Percentiles rank a stretch among this genome's conserved stretches.
Conservation (phyloP, 805 yeast genomes). For the Huiozyma sinensis region DNA sequence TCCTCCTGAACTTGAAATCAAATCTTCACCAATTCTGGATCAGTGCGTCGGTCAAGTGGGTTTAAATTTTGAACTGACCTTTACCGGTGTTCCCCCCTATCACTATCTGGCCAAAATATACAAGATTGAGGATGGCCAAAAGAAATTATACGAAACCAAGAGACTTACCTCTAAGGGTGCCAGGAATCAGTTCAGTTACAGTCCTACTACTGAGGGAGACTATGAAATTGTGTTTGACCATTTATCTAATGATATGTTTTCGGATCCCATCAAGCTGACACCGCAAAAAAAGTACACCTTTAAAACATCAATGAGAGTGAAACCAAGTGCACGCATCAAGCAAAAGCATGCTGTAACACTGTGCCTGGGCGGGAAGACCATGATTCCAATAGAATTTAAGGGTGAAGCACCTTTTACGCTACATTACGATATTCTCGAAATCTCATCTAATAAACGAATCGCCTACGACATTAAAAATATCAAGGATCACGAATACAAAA, state of each 20-base stretch:
- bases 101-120: conserved; percentile 52
- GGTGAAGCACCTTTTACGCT: conserved; percentile 78
- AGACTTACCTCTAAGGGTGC: conserved; percentile 32
- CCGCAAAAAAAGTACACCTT: conserved; percentile 40
- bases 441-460: conserved; percentile 37
- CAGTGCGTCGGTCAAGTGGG: conserved; percentile 92
- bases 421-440: conserved; percentile 56
- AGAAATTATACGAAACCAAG: conserved; percentile 29
- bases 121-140: conserved; percentile 30
- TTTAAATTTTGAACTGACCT: conserved; percentile 54
- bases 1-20: conserved; percentile 37
- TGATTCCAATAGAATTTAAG: conserved; percentile 47
- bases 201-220: conserved; percentile 72
- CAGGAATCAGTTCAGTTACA: conserved; percentile 50
- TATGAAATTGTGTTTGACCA: conserved; percentile 63
- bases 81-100: conserved; percentile 78
- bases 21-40: conserved; percentile 51
- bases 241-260: conserved; percentile 55
- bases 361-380: conserved; percentile 38
- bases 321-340: conserved; percentile 44
- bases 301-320: conserved; percentile 59
- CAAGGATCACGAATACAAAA: conserved; percentile 26
- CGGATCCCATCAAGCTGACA: conserved; percentile 28
- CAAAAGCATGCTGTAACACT: conserved; percentile 20
- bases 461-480: conserved; percentile 35